These are phyloP conservation scores for Gremmenia infestans DNA, from an alignment of 2,329 filamentous ascomycete species.

Conservation along the genomic window DNA sequence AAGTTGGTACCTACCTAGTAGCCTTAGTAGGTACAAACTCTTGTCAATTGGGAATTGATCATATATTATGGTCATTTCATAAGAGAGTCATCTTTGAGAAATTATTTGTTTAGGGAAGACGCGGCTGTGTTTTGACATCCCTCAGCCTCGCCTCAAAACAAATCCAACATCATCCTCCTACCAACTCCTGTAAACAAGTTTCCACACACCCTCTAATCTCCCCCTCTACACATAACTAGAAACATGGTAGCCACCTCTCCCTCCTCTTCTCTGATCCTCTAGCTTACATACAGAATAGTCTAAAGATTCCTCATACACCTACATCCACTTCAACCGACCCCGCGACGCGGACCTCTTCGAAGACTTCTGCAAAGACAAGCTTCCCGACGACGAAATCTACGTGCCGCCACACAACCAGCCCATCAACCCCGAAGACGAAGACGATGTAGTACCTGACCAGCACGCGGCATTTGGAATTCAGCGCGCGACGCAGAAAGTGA, in stretches of 20 bases:
- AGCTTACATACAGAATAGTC: slow-evolving; percentile 18
- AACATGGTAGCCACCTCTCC: background rate
- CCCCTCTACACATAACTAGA: background rate
- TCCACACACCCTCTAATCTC: background rate
- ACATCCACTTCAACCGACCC: slow-evolving; percentile 68
- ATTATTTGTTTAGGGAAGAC: background rate
- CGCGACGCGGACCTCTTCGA: slow-evolving; percentile 76
- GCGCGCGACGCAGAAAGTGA: slow-evolving; percentile 66
- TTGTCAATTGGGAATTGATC: no score
- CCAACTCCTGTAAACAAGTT: background rate
- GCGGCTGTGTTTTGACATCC: background rate
- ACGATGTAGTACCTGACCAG: slow-evolving; percentile 83
- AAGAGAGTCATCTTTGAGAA: background rate
- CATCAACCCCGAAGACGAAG: slow-evolving; percentile 81
- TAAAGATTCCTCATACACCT: slow-evolving; percentile 71
- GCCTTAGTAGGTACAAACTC: no score
- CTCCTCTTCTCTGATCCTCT: background rate
- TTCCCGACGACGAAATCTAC: slow-evolving; percentile 75
- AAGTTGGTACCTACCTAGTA: no score
- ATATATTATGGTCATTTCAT: no score
- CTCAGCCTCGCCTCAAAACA: background rate
- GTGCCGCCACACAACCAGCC: slow-evolving; percentile 77
- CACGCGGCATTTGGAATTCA: slow-evolving; percentile 85
- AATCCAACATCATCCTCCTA: background rate
- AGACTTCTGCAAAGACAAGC: slow-evolving; percentile 65